Conservation (phyloP, 495 filamentous ascomycete species). For the Penicillium psychrofluorescens region DNA sequence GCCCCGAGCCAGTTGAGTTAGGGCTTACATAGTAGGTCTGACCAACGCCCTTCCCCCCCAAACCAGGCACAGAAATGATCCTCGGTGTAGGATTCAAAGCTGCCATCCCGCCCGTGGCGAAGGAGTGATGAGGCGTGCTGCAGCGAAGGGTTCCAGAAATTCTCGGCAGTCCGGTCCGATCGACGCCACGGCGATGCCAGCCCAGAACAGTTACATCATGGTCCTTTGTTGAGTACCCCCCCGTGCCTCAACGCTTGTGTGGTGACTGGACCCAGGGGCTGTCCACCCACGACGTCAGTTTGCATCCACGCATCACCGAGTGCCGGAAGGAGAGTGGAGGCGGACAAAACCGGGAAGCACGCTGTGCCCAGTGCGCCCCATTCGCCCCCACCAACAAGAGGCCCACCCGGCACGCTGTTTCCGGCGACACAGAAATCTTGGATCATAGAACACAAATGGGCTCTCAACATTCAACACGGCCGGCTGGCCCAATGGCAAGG, state of each 20-base stretch:
- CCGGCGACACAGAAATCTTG: not conserved
- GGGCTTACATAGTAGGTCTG: no score
- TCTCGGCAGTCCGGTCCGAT: no score
- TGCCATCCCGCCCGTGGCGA: no score
- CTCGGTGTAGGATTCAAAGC: no score
- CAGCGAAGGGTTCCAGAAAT: constrained; percentile 21
- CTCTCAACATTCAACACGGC: constrained; percentile 9
- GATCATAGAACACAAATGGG: not conserved
- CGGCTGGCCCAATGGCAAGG: constrained; percentile 63
- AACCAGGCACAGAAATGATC: no score
- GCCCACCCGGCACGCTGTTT: not conserved
- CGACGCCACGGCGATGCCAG: no score
- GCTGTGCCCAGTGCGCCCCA: not conserved
- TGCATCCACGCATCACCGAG: not conserved
- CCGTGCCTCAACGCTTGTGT: not conserved
- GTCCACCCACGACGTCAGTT: not conserved
- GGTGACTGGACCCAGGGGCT: not conserved
- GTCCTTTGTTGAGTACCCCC: not conserved
- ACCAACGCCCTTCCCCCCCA: no score
- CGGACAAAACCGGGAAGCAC: not conserved
- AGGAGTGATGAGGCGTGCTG: constrained; percentile 1
- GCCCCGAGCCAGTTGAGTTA: no score
- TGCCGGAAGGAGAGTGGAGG: constrained; percentile 2
- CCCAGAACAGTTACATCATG: constrained; percentile 3
- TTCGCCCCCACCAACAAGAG: not conserved